These are phyloP conservation scores for Marasmius fiardii DNA, from an alignment of 1,284 basidiomycete species.

Conservation along the genomic window DNA sequence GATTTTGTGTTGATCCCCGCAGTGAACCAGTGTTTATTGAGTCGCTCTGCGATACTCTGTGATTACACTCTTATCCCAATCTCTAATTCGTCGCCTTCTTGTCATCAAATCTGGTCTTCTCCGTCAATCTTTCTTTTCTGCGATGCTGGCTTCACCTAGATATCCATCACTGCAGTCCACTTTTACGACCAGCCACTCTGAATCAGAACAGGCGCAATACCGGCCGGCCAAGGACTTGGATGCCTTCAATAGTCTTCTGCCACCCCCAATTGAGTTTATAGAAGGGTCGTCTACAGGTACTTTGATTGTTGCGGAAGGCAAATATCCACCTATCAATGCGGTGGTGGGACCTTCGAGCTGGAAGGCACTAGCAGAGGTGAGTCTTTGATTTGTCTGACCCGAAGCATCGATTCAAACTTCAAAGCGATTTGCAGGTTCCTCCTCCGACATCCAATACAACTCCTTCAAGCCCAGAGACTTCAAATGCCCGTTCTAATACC, in stretches of 20 bases:
- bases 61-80: neutral
- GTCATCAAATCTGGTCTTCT: neutral
- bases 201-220: constrained; percentile 46
- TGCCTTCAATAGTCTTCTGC: constrained; percentile 69
- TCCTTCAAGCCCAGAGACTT: constrained; percentile 16
- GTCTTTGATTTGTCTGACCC: neutral
- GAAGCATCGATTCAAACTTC: too few species aligned
- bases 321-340: constrained; percentile 75
- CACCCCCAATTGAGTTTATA: constrained; percentile 73
- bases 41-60: too few species aligned
- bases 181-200: constrained; percentile 40
- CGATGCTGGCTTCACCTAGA: constrained; percentile 62
- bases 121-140: neutral
- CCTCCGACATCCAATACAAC: constrained; percentile 16
- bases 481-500: constrained; percentile 14
- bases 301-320: constrained; percentile 63
- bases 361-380: constrained; percentile 38
- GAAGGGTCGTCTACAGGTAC: constrained; percentile 76
- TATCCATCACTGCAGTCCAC: constrained; percentile 38
- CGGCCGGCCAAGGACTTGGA: constrained; percentile 68
- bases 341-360: constrained; percentile 41
- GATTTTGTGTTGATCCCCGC: too few species aligned
- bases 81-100: neutral
- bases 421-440: constrained; percentile 12
- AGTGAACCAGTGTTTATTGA: too few species aligned